Evolutionary conservation across 305 asterid species (phyloP).

Genomic region (Fraxinus nigra): DNA sequence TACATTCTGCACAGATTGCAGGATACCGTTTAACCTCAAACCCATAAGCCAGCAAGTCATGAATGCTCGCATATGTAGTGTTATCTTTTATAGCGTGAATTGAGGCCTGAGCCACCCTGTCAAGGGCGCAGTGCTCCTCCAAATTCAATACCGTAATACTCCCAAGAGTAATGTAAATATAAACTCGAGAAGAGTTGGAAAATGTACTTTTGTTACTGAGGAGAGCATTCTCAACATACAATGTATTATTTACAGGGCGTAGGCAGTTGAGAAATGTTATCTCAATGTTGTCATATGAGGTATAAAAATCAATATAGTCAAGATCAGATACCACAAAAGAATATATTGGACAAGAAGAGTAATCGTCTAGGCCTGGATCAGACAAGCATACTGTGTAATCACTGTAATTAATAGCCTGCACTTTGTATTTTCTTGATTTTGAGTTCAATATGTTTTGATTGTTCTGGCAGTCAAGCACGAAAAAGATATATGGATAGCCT

Average conservation of each 20-base stretch:
- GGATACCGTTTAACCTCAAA: slow-evolving; percentile 8
- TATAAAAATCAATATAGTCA: background rate
- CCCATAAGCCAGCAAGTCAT: background rate
- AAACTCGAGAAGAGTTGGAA: background rate
- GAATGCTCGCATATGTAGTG: background rate
- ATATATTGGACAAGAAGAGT: background rate
- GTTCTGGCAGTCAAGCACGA: slow-evolving; percentile 26
- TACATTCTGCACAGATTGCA: background rate
- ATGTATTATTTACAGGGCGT: background rate
- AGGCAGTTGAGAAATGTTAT: background rate
- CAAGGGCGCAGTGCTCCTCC: background rate
- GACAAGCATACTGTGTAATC: background rate
- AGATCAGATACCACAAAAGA: background rate
- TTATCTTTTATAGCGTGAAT: background rate
- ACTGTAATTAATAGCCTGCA: slow-evolving; percentile 6
- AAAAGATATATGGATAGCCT: slow-evolving; percentile 24
- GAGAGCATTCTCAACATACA: background rate
- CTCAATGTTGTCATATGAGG: background rate
- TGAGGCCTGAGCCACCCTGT: background rate
- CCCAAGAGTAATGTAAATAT: background rate
- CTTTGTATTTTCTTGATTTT: slow-evolving; percentile 23
- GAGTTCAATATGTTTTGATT: slow-evolving; percentile 16
- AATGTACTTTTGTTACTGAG: background rate
- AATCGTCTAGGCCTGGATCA: background rate
- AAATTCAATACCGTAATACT: background rate